A percentile compares a stretch with the other conserved stretches of the same genome.
Conservation (phyloP, 257 asterid genomes). For the Nicotiana paniculata region DNA sequence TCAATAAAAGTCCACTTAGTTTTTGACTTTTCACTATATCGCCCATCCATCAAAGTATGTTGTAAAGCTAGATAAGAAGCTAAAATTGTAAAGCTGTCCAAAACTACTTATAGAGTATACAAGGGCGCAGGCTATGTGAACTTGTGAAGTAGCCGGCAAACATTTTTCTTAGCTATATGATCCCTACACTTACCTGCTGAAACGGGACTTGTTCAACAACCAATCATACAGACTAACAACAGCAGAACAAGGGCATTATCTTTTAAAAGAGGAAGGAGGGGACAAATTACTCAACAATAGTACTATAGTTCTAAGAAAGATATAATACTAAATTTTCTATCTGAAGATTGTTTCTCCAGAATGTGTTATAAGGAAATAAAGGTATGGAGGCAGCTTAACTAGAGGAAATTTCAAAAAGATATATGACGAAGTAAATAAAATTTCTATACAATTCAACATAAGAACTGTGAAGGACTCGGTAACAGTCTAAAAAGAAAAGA, state of each 20-base stretch:
- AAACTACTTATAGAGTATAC: neutral
- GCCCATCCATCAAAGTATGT: neutral
- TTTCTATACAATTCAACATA: neutral
- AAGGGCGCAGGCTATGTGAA: neutral
- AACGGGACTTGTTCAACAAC: neutral
- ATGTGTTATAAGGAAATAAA: neutral
- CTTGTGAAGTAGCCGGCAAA: neutral
- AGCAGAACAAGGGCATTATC: neutral
- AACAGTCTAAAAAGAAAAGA: no score
- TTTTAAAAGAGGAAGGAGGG: neutral
- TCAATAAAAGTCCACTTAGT: neutral
- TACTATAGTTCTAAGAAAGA: neutral
- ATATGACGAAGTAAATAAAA: neutral
- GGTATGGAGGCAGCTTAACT: neutral
- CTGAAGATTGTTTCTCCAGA: neutral
- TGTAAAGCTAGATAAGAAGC: neutral
- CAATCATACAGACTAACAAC: neutral
- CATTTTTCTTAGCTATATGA: neutral
- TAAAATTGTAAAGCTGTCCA: neutral
- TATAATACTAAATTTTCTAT: neutral
- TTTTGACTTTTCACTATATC: neutral
- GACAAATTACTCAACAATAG: neutral
- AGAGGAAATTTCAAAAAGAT: neutral
- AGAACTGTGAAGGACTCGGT: neutral
- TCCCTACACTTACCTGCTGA: neutral